phyloP scores from a whole-genome alignment of 257 asterid species.

The Salvia splendens region DNA sequence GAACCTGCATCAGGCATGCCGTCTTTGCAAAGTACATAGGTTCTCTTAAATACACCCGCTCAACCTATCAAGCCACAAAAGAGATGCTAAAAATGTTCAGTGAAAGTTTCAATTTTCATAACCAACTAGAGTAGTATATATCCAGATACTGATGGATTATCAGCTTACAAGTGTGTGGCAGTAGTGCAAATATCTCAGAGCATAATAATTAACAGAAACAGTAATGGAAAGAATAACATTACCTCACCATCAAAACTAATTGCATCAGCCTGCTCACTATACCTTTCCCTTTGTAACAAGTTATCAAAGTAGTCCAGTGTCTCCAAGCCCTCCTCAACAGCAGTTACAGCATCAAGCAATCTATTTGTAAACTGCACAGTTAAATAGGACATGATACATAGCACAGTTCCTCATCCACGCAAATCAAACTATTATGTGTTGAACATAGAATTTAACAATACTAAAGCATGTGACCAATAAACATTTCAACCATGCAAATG shows the following conservation, averaged over 20 bases:
- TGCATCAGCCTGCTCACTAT: conserved; percentile 89
- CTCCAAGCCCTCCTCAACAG: conserved; percentile 83
- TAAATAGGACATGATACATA: background rate
- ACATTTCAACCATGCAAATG: conserved; percentile 24
- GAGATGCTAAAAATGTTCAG: background rate
- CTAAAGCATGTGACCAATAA: conserved; percentile 4
- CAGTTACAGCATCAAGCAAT: conserved; percentile 29
- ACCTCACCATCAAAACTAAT: conserved; percentile 89
- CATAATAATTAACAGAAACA: conserved; percentile 3
- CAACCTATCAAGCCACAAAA: conserved; percentile 52
- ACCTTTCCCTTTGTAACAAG: conserved; percentile 62
- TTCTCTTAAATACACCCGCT: conserved; percentile 72
- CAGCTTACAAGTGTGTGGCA: no score
- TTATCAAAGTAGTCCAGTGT: conserved; percentile 79
- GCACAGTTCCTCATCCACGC: conserved; percentile 22
- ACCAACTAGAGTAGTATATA: background rate
- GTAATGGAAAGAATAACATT: conserved; percentile 27
- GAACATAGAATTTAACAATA: conserved; percentile 17
- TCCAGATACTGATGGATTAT: no score
- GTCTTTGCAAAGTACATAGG: conserved; percentile 72
- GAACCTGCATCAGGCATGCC: conserved; percentile 89
- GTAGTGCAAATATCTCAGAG: background rate
- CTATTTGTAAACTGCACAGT: conserved; percentile 31
- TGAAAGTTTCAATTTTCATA: background rate
- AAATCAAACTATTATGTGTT: background rate